Conservation (phyloP, 2,329 filamentous ascomycete genomes). For the Camillea tinctor region DNA sequence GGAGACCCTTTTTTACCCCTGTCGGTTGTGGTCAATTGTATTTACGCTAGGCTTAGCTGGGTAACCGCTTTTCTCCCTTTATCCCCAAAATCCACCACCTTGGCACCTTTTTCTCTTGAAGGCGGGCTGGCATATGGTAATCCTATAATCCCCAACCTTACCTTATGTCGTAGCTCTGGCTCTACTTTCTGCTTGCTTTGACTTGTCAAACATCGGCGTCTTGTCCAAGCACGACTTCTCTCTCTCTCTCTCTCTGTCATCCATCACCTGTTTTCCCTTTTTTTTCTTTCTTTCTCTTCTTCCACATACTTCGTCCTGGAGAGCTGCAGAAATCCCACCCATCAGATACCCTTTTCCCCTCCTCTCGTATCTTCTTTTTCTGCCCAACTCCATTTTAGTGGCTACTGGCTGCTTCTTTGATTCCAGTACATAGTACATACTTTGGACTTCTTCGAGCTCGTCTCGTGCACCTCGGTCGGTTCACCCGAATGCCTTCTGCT, state of each 20-base stretch:
- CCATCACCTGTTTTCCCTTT: background rate
- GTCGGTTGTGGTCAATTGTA: background rate
- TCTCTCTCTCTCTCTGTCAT: background rate
- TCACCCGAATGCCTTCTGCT: slow-evolving; percentile 31
- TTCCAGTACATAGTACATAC: slow-evolving; percentile 24
- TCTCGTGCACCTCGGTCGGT: slow-evolving; percentile 18
- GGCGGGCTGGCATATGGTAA: background rate
- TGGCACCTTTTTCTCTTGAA: background rate
- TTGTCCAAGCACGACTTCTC: background rate
- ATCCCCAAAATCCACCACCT: background rate
- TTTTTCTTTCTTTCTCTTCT: no score
- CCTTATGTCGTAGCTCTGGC: background rate
- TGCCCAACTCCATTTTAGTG: background rate
- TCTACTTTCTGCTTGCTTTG: background rate
- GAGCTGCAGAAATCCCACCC: background rate
- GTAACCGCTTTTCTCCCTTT: background rate
- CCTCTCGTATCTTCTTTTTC: background rate
- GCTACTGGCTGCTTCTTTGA: slow-evolving; percentile 11
- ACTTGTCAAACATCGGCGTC: background rate
- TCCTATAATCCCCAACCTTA: background rate
- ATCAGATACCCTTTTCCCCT: background rate
- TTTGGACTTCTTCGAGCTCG: slow-evolving; percentile 13
- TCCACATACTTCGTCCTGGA: background rate
- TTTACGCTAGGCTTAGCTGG: background rate
- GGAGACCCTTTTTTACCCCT: background rate